Evolutionary conservation across 2,329 filamentous ascomycete genomes (phyloP), one percentile per base, ranked within the genome.

Genomic region (Sarocladium brachiariae): DNA sequence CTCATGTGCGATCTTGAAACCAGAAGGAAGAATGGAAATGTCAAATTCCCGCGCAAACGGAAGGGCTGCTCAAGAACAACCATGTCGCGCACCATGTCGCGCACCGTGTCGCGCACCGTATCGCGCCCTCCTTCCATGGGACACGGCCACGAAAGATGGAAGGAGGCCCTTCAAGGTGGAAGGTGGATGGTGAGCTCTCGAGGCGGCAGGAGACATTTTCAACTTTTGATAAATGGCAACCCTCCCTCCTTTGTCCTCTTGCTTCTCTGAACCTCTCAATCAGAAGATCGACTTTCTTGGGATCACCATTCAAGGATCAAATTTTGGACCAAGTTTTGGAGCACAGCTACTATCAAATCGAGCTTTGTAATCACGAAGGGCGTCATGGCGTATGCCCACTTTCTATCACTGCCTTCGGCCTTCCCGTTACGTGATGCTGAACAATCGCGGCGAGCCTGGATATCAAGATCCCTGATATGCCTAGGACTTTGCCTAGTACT

Each of bases 261-360:
- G 35, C 18, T 21, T 33, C 25, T 11, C 39, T 16, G 7, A 30
- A 14, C 24, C 21, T 47, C n/a, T 33, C 21, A n/a, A 10, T 4
- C 16, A 19, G 14, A 6, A 33, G n/a, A 21, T 33, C 21, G 8
- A 5, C 7, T 30, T 47, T 33, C 27, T 33, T 47, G 24, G 43
- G 25, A 33, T 31, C 43, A n/a, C 25, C 9, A 27, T 33, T 16
- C 39, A 11, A 21, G 39, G 23, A 27, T 43, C 39, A 43, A 39
- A 23, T 47, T 47, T 19, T 31, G 43, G 43, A 47, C 27, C 43
- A 47, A 33, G 16, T 31, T 33, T 47, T 47, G 43, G 25, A 31
- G 33, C 25, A 4, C 16, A 18, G 11, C 27, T 21, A 47, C 4
- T 13, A 18, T 31, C 27, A 47, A 13, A 25, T 7, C 4, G 3